Evolutionary conservation across 1,284 basidiomycete species (phyloP).

Genomic region (Malassezia obtusa): DNA sequence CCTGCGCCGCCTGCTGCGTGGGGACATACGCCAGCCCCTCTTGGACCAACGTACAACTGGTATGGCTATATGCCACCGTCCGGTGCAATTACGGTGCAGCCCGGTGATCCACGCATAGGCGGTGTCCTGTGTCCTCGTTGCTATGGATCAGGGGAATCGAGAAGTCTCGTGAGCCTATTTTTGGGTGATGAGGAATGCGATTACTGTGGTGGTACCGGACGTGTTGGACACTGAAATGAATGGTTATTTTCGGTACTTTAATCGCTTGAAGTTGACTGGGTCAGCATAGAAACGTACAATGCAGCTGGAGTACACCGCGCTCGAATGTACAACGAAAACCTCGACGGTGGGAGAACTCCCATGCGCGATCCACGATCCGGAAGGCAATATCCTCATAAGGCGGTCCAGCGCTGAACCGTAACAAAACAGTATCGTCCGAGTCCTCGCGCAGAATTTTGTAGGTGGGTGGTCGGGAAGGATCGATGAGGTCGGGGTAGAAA

Average conservation of each 20-base stretch:
- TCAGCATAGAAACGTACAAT: slow-evolving; percentile 18
- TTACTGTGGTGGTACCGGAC: slow-evolving; percentile 14
- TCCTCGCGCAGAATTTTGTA: slow-evolving; percentile 60
- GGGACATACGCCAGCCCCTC: not conserved
- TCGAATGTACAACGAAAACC: slow-evolving; percentile 56
- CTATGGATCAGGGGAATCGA: slow-evolving; percentile 13
- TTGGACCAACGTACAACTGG: slow-evolving; percentile 9
- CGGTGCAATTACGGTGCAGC: slow-evolving; percentile 16
- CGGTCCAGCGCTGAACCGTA: slow-evolving; percentile 90
- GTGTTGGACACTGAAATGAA: not conserved
- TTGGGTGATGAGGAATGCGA: slow-evolving; percentile 9
- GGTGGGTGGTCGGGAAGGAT: slow-evolving; percentile 88
- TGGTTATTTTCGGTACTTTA: slow-evolving; percentile 38
- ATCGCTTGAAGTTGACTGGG: slow-evolving; percentile 41
- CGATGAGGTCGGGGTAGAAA: slow-evolving; percentile 90
- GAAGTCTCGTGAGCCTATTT: not conserved
- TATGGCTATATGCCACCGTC: slow-evolving; percentile 12
- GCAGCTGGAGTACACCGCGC: slow-evolving; percentile 52
- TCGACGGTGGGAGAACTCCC: slow-evolving; percentile 90
- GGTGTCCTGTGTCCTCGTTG: slow-evolving; percentile 22
- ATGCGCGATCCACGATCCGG: slow-evolving; percentile 89
- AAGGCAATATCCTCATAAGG: slow-evolving; percentile 99
- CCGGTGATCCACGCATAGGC: slow-evolving; percentile 27
- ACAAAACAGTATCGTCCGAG: slow-evolving; percentile 83
- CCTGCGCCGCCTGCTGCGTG: not conserved